These are phyloP conservation scores for Macrolepiota fuliginosa DNA, from an alignment of 768 basidiomycete genomes.

Conservation along the genomic window DNA sequence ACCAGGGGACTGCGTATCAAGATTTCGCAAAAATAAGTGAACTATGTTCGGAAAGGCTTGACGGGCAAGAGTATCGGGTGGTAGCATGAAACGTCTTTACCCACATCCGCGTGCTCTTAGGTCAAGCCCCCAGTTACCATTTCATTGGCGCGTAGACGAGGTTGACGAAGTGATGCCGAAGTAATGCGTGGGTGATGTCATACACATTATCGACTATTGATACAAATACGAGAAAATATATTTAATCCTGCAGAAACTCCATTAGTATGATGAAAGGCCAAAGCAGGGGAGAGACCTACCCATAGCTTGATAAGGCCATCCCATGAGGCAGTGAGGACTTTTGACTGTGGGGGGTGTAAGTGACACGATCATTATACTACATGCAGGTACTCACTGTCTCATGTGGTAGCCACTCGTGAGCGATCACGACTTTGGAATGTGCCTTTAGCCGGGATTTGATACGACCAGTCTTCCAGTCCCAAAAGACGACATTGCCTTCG, in stretches of 20 bases:
- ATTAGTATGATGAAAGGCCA: neutral
- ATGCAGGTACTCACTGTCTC: slow-evolving; percentile 73
- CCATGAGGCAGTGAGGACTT: slow-evolving; percentile 96
- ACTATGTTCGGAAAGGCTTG: neutral
- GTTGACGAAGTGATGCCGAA: too few species aligned
- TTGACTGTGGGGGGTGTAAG: slow-evolving; percentile 57
- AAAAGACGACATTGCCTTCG: slow-evolving; percentile 93
- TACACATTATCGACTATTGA: neutral
- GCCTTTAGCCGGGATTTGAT: slow-evolving; percentile 89
- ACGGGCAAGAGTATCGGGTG: neutral
- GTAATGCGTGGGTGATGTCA: slow-evolving; percentile 2
- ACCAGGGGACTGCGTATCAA: neutral
- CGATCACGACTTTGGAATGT: slow-evolving; percentile 95
- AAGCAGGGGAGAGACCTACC: slow-evolving; percentile 49
- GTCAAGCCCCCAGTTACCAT: neutral
- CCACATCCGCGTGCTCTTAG: neutral
- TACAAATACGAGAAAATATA: neutral
- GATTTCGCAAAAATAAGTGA: neutral
- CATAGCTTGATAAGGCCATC: slow-evolving; percentile 98
- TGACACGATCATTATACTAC: slow-evolving; percentile 45
- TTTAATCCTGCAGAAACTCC: slow-evolving; percentile 10
- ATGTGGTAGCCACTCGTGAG: slow-evolving; percentile 97
- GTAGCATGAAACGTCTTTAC: neutral
- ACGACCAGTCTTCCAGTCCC: slow-evolving; percentile 99
- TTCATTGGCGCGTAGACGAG: neutral